phyloP scores from a whole-genome alignment of 2,329 filamentous ascomycete genomes.

The Penicillium carneum region DNA sequence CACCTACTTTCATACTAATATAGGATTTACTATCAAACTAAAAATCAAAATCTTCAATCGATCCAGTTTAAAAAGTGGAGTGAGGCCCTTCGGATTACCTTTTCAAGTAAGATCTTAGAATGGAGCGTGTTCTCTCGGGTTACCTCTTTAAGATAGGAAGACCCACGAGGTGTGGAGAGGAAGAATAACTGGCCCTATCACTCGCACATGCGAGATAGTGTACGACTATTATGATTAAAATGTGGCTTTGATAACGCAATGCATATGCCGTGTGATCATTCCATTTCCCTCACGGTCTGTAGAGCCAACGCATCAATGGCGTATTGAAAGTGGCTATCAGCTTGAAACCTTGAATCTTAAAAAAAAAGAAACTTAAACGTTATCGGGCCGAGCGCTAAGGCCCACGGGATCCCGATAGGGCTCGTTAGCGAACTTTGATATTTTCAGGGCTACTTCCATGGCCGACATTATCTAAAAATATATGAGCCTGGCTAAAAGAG shows the following conservation, averaged over 20 bases:
- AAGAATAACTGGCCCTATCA: neutral
- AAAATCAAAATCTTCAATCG: conserved; percentile 26
- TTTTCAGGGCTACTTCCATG: neutral
- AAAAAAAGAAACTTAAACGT: neutral
- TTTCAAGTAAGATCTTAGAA: conserved; percentile 17
- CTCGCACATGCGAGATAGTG: conserved; percentile 4
- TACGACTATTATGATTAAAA: neutral
- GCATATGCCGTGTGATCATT: neutral
- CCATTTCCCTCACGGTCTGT: neutral
- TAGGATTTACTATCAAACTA: conserved; percentile 5
- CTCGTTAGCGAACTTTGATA: neutral
- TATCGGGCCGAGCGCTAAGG: conserved; percentile 15
- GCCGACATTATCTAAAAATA: neutral
- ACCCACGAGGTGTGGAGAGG: conserved; percentile 15
- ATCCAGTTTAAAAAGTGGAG: conserved; percentile 27
- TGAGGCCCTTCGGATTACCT: conserved; percentile 18
- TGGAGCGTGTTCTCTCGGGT: conserved; percentile 18
- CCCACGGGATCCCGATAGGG: conserved; percentile 19
- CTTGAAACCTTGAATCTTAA: neutral
- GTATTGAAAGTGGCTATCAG: neutral
- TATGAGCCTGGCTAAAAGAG: no score
- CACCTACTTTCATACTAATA: conserved; percentile 14
- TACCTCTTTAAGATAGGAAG: conserved; percentile 14
- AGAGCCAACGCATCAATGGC: neutral
- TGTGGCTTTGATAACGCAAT: conserved; percentile 6